These are phyloP conservation scores for Gentiana dahurica DNA, from an alignment of 257 asterid genomes.

Conservation along the genomic window DNA sequence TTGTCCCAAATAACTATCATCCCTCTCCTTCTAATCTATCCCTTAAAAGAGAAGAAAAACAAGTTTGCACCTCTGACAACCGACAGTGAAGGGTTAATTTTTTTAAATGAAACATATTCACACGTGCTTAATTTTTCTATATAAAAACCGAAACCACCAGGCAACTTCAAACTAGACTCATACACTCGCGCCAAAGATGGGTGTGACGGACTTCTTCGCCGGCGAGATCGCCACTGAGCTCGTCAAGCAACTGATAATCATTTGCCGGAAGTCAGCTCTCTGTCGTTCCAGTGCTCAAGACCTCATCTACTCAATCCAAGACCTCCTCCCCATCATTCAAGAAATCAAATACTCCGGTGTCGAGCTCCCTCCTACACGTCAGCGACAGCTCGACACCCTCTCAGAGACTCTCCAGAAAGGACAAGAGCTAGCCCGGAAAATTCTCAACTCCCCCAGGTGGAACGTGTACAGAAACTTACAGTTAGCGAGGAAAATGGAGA, in stretches of 20 bases:
- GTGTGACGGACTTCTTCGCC: constrained; percentile 72
- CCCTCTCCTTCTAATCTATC: no score
- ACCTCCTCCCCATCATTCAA: constrained; percentile 60
- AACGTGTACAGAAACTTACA: constrained; percentile 55
- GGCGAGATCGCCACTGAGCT: constrained; percentile 89
- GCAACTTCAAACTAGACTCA: constrained; percentile 1
- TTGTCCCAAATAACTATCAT: no score
- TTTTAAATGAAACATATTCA: neutral
- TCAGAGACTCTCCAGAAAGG: constrained; percentile 53
- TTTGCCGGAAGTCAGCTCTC: constrained; percentile 40
- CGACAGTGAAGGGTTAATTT: constrained; percentile 1
- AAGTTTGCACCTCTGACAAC: neutral
- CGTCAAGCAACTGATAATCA: constrained; percentile 45
- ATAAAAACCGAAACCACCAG: neutral
- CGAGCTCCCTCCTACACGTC: constrained; percentile 77
- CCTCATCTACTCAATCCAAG: constrained; percentile 36
- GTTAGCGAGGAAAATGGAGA: constrained; percentile 70
- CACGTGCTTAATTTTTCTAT: constrained; percentile 2
- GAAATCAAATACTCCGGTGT: constrained; percentile 72
- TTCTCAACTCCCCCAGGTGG: constrained; percentile 62
- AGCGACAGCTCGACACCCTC: constrained; percentile 62
- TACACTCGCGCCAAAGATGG: constrained; percentile 32
- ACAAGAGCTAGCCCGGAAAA: constrained; percentile 49
- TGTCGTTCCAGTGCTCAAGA: constrained; percentile 70
- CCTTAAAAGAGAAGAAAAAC: neutral